Percentiles rank a stretch among this genome's conserved stretches.
phyloP scores from a whole-genome alignment of 2,329 filamentous ascomycete genomes.

The Aspergillus brunneoviolaceus region DNA sequence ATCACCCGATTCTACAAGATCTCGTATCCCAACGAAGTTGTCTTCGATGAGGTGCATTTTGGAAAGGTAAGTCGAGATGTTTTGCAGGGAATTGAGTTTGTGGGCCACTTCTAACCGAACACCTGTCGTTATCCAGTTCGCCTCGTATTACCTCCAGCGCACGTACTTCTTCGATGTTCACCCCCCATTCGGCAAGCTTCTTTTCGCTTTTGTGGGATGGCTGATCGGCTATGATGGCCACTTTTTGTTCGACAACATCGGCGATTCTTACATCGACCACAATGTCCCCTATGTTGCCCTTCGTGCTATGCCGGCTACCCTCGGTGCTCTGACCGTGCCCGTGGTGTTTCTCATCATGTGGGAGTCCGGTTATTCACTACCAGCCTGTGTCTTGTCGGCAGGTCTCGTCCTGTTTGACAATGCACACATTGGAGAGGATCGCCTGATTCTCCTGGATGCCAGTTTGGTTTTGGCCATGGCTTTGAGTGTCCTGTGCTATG shows the following conservation, averaged over 20 bases:
- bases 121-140: conserved; percentile 38
- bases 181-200: conserved; percentile 94
- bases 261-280: conserved; percentile 95
- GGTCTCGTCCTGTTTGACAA: conserved; percentile 92
- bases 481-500: conserved; percentile 86
- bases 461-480: conserved; percentile 96
- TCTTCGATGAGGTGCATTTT: conserved; percentile 99
- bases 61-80: conserved; percentile 72
- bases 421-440: conserved; percentile 93
- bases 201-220: conserved; percentile 97
- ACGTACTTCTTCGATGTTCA: conserved; percentile 99
- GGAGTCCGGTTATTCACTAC: conserved; percentile 97
- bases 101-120: background rate
- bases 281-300: conserved; percentile 97
- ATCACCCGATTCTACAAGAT: conserved; percentile 95
- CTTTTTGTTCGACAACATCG: conserved; percentile 99
- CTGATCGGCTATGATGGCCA: conserved; percentile 94
- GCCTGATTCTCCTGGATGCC: conserved; percentile 90
- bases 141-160: conserved; percentile 80
- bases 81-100: background rate
- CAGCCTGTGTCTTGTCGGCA: conserved; percentile 83
- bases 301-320: conserved; percentile 84
- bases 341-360: conserved; percentile 97
- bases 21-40: conserved; percentile 90
- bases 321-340: conserved; percentile 91